Percentiles rank a stretch among this genome's conserved stretches.
Evolutionary conservation across 2,329 filamentous ascomycete species (phyloP).

Genomic region (Fusarium haematococcum): DNA sequence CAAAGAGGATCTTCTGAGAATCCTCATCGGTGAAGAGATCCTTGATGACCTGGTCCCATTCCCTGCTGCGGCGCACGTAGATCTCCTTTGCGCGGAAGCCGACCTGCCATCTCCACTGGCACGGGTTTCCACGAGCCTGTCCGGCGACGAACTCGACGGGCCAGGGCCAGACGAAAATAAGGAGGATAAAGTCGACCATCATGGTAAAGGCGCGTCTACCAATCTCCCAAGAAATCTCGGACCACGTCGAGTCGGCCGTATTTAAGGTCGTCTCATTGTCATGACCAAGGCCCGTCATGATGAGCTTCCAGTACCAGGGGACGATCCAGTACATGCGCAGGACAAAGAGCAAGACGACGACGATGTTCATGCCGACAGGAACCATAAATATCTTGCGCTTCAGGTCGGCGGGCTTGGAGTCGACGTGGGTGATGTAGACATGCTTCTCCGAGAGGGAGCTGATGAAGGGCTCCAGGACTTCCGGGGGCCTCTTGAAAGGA

Average conservation of each 20-base stretch:
- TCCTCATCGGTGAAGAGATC: slow-evolving; percentile 65
- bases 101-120: slow-evolving; percentile 77
- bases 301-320: slow-evolving; percentile 78
- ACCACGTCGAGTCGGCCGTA: slow-evolving; percentile 66
- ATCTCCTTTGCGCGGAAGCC: slow-evolving; percentile 86
- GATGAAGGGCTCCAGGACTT: slow-evolving; percentile 74
- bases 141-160: slow-evolving; percentile 78
- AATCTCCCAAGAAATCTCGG: slow-evolving; percentile 67
- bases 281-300: slow-evolving; percentile 74
- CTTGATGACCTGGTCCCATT: slow-evolving; percentile 73
- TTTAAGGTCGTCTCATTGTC: slow-evolving; percentile 75
- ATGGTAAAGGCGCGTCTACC: slow-evolving; percentile 73
- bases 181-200: slow-evolving; percentile 78
- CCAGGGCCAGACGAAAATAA: slow-evolving; percentile 78
- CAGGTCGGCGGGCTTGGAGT: slow-evolving; percentile 74
- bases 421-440: slow-evolving; percentile 88
- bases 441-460: slow-evolving; percentile 73
- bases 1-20: slow-evolving; percentile 69
- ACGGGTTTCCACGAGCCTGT: slow-evolving; percentile 68
- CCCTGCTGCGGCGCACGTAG: slow-evolving; percentile 80
- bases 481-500: slow-evolving; percentile 76
- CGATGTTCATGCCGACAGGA: slow-evolving; percentile 80
- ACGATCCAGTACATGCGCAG: slow-evolving; percentile 76
- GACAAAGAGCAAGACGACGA: slow-evolving; percentile 72
- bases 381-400: slow-evolving; percentile 88